phyloP scores from a whole-genome alignment of 2,329 filamentous ascomycete genomes.

The Trichoderma breve region DNA sequence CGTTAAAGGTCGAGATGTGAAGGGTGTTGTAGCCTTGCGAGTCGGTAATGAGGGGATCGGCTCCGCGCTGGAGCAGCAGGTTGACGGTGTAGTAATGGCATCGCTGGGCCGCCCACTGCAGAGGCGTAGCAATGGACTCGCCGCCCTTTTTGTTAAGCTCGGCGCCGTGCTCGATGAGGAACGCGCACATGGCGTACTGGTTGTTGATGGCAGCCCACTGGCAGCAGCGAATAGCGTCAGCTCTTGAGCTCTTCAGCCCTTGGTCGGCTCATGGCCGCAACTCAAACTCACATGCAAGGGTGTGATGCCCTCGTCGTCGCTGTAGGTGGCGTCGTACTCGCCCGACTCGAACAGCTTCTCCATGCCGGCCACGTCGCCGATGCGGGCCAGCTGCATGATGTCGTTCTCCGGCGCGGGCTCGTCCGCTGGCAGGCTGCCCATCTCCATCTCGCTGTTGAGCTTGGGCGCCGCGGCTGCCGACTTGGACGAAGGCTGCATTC shows the following conservation, averaged over 20 bases:
- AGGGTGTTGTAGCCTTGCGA: constrained; percentile 97
- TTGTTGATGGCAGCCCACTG: constrained; percentile 99
- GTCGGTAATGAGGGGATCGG: constrained; percentile 88
- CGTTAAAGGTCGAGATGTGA: constrained; percentile 95
- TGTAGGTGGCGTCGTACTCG: constrained; percentile 77
- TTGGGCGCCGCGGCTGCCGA: constrained; percentile 52
- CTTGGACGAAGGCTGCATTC: constrained; percentile 57
- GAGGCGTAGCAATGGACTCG: constrained; percentile 87
- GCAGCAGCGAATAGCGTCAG: constrained; percentile 27
- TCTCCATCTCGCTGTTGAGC: constrained; percentile 57
- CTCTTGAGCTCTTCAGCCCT: constrained; percentile 12
- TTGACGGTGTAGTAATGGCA: constrained; percentile 97
- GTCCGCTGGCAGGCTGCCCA: constrained; percentile 48
- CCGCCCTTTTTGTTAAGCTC: constrained; percentile 95
- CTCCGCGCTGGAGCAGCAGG: constrained; percentile 84
- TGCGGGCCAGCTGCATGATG: constrained; percentile 90
- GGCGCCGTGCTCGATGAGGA: constrained; percentile 79
- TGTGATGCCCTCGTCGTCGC: constrained; percentile 90
- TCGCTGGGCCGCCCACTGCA: constrained; percentile 95
- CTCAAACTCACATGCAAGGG: constrained; percentile 74
- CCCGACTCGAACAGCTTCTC: constrained; percentile 84
- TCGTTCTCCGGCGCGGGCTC: constrained; percentile 58
- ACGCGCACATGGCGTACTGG: constrained; percentile 95
- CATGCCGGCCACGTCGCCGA: constrained; percentile 83
- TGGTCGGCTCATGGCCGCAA: background rate